Base-by-base conservation (phyloP, 345 rosid species). In the Acer saccharum region DNA sequence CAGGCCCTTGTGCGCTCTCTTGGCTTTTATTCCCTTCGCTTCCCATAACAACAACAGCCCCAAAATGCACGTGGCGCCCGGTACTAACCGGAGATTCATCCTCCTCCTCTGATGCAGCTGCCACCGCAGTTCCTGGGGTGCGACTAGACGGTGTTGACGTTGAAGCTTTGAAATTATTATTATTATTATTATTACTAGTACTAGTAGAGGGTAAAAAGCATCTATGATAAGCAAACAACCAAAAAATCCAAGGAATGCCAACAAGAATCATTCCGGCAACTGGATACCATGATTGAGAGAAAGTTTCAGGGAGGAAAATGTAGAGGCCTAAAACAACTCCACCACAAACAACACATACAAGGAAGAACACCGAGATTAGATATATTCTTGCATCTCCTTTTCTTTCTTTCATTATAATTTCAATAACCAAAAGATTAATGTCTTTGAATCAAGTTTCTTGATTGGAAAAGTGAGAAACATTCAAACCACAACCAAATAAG, bases 221-320 rank as follows among this genome's bases (percentile, higher is more conserved):
- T 21, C 80, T 79, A 80, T 88, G 10, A 78, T 85, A 93, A 18
- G 82, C 83, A 46, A 86, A 62, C 69, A 93, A 78, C 97, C 97
- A 91, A 79, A 89, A 89, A 6, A 78, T 35, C 97, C 97, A 93
- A 6, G 97, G 97, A 67, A 91, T 76, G 76, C 84, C 88, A 8
- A 85, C 90, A 46, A 91, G 88, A 76, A 79, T 1, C 76, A 93
- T 66, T 13, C 95, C 95, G 9, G 76, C 82, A 54, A 81, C 50
- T 10, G 86, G 87, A 81, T 87, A 90, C 81, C 89, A 83, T 62
- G 79, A 39, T 41, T 77, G 9, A 46, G 82, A 60, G 16, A 66
- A 72, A 10, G 84, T 74, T 35, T 54, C 63, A 2, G 91, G 86
- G 8, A 79, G 81, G 71, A 89, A 77, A 0, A 90, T 60, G 80